A percentile compares a stretch with the other conserved stretches of the same genome.
phyloP scores from a whole-genome alignment of 108 stramenopile species.

The Epithemia pelagica region DNA sequence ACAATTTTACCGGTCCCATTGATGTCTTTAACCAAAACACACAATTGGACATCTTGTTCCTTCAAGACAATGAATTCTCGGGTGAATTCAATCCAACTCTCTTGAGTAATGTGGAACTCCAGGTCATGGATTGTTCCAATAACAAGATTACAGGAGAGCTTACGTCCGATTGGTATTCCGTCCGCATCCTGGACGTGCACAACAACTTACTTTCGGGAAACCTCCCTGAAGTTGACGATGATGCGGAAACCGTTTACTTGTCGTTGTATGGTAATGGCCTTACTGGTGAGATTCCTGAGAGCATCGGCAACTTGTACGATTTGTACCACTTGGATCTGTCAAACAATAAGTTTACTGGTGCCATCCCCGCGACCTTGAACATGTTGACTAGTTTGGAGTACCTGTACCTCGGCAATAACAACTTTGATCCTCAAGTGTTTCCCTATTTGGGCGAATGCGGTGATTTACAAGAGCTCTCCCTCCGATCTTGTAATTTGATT shows the following conservation, averaged over 20 bases:
- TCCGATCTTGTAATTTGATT: neutral
- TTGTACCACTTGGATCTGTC: conserved; percentile 11
- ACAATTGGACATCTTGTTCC: neutral
- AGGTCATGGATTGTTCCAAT: neutral
- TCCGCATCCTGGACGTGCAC: conserved; percentile 14
- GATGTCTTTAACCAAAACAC: conserved; percentile 16
- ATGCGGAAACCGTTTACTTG: neutral
- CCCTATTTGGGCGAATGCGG: neutral
- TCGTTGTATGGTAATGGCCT: conserved; percentile 20
- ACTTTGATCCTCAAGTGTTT: neutral
- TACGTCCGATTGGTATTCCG: neutral
- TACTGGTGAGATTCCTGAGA: conserved; percentile 15
- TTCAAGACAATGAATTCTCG: conserved; percentile 1
- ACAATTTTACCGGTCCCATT: conserved; percentile 42
- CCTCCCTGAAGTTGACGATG: conserved; percentile 11
- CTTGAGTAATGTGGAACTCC: neutral
- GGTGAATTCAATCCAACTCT: neutral
- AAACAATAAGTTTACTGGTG: conserved; percentile 6
- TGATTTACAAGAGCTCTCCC: neutral
- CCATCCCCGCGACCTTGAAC: neutral
- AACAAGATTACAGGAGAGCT: neutral
- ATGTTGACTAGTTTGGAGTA: conserved; percentile 3
- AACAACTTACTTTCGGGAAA: conserved; percentile 26
- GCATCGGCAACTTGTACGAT: conserved; percentile 11
- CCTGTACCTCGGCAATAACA: neutral